Evolutionary conservation across 805 yeast species (phyloP).

Genomic region (Hanseniaspora jakobsenii): DNA sequence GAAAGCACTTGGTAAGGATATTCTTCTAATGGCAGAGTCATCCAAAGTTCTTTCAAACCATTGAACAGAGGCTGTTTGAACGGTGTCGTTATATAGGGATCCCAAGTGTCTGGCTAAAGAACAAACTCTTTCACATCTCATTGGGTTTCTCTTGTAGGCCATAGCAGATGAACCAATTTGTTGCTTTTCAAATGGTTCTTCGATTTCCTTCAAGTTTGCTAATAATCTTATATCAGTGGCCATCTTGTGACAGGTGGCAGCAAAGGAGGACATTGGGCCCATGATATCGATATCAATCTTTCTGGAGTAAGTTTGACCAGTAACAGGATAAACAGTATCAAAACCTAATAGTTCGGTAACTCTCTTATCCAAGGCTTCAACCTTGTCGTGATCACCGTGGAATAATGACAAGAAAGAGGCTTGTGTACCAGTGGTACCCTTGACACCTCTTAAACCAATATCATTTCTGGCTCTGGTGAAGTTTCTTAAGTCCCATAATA

Average conservation of each 20-base stretch:
- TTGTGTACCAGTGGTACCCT: constrained; percentile 99
- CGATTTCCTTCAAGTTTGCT: constrained; percentile 93
- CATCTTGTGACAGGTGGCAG: constrained; percentile 93
- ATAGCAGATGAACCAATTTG: constrained; percentile 97
- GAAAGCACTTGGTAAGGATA: constrained; percentile 91
- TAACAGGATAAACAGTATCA: constrained; percentile 89
- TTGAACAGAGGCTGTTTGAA: constrained; percentile 94
- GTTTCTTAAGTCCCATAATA: constrained; percentile 95
- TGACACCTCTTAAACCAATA: constrained; percentile 91
- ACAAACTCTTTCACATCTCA: constrained; percentile 98
- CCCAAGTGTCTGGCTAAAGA: constrained; percentile 95
- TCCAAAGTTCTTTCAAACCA: constrained; percentile 99
- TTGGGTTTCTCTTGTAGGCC: constrained; percentile 99
- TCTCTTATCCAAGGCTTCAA: constrained; percentile 79
- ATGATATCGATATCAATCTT: constrained; percentile 92
- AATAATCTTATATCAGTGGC: constrained; percentile 93
- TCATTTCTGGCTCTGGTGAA: constrained; percentile 93
- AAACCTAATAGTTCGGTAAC: constrained; percentile 90
- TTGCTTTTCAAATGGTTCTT: constrained; percentile 96
- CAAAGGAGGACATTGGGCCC: constrained; percentile 85
- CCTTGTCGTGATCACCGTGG: constrained; percentile 95
- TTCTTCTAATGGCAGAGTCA: constrained; percentile 95
- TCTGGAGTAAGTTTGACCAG: constrained; percentile 98
- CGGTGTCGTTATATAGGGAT: constrained; percentile 80
- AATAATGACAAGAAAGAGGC: constrained; percentile 89